phyloP scores from a whole-genome alignment of 2,329 filamentous ascomycete species.

The Bertia moriformis region DNA sequence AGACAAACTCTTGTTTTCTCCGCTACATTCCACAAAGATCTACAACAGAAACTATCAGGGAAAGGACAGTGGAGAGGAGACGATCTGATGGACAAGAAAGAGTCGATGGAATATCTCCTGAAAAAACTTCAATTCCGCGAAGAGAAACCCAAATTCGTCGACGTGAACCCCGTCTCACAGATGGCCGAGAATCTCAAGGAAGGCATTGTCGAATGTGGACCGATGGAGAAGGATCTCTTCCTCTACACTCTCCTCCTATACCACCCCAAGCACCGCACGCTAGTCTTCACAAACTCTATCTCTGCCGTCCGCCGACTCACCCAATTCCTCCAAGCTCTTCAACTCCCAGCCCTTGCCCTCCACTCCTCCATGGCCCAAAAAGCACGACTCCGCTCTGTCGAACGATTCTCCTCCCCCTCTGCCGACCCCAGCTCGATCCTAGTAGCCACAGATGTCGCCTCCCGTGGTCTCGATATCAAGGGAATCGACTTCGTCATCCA shows the following conservation, averaged over 20 bases:
- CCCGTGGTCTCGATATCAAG: constrained; percentile 83
- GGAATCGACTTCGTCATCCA: constrained; percentile 81
- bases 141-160: constrained; percentile 74
- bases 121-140: constrained; percentile 79
- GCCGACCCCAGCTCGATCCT: constrained; percentile 48
- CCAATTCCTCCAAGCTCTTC: constrained; percentile 70
- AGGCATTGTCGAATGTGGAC: constrained; percentile 79
- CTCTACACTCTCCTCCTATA: constrained; percentile 78
- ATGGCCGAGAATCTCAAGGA: constrained; percentile 80
- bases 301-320: constrained; percentile 75
- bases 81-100: constrained; percentile 54
- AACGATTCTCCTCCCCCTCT: constrained; percentile 63
- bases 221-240: constrained; percentile 93
- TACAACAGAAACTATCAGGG: constrained; percentile 80
- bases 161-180: constrained; percentile 75
- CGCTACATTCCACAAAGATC: constrained; percentile 79
- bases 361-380: constrained; percentile 96
- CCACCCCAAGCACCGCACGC: constrained; percentile 63
- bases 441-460: constrained; percentile 84
- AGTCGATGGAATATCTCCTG: constrained; percentile 85
- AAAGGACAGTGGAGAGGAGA: constrained; percentile 42
- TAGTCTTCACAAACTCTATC: constrained; percentile 95
- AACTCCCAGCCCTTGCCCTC: constrained; percentile 60
- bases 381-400: constrained; percentile 79
- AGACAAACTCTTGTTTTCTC: constrained; percentile 92